phyloP scores from a whole-genome alignment of 768 basidiomycete genomes.

The Leccinum subtestaceum region DNA sequence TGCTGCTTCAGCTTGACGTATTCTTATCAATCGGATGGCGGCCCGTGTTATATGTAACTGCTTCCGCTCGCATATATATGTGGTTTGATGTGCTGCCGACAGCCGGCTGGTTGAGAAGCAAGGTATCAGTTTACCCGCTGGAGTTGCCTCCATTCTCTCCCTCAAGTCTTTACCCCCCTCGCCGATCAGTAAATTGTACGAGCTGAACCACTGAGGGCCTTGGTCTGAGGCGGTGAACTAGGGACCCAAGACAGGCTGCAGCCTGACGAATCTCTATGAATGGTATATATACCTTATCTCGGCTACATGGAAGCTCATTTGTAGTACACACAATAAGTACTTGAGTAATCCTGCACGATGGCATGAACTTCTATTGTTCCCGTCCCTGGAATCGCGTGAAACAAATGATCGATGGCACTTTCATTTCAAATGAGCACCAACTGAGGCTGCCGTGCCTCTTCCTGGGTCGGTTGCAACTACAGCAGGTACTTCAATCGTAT shows the following conservation, averaged over 20 bases:
- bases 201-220: neutral
- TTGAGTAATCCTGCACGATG: neutral
- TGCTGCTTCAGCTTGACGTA: conserved; percentile 1
- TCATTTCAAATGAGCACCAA: neutral
- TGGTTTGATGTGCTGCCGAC: too few relatives aligned
- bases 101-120: conserved; percentile 5
- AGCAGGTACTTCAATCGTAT: neutral
- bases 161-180: neutral
- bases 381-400: conserved; percentile 9
- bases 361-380: neutral
- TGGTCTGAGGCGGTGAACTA: neutral
- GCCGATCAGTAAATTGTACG: neutral
- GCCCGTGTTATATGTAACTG: neutral
- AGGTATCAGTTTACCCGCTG: neutral
- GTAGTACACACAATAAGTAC: neutral
- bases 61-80: conserved; percentile 3
- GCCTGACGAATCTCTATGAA: neutral
- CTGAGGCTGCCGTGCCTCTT: neutral
- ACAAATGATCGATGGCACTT: neutral
- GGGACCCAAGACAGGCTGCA: neutral
- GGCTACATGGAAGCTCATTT: neutral
- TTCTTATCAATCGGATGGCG: neutral
- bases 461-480: neutral
- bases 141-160: neutral
- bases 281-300: conserved; percentile 9